Percentiles rank a stretch among this genome's conserved stretches.
phyloP scores from a whole-genome alignment of 2,329 filamentous ascomycete species.

The Xylariaceae sp. region DNA sequence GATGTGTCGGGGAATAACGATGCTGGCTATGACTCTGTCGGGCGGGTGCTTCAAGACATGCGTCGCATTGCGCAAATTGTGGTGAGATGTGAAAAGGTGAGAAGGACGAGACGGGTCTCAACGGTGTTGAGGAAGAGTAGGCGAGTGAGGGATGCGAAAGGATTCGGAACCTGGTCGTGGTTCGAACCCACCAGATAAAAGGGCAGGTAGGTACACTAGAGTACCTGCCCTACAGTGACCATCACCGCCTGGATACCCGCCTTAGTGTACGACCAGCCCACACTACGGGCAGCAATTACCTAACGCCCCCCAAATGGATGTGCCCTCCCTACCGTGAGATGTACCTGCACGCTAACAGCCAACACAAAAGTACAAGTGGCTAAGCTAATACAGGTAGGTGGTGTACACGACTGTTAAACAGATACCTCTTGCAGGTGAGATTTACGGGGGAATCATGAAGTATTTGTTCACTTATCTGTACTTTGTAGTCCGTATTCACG shows the following conservation, averaged over 20 bases:
- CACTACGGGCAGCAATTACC: too few species aligned
- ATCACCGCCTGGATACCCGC: background rate
- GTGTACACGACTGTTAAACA: background rate
- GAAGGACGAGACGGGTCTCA: background rate
- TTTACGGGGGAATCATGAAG: background rate
- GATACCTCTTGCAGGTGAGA: background rate
- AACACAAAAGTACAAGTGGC: background rate
- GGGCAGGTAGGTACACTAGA: background rate
- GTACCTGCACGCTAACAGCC: background rate
- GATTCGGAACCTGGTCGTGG: conserved; percentile 21
- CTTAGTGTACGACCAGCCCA: too few species aligned
- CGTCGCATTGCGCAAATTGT: conserved; percentile 3
- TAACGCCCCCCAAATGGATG: too few species aligned
- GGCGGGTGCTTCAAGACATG: background rate
- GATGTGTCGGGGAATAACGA: background rate
- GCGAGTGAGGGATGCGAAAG: conserved; percentile 18
- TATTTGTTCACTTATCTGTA: background rate
- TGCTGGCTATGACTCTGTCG: background rate
- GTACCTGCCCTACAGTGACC: background rate
- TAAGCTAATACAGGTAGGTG: background rate
- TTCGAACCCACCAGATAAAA: conserved; percentile 5
- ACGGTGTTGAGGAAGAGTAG: background rate
- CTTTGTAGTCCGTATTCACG: too few species aligned
- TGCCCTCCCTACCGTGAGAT: background rate
- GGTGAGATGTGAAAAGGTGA: conserved; percentile 1